Evolutionary conservation across 257 asterid genomes (phyloP).

Genomic region (Plantago major): DNA sequence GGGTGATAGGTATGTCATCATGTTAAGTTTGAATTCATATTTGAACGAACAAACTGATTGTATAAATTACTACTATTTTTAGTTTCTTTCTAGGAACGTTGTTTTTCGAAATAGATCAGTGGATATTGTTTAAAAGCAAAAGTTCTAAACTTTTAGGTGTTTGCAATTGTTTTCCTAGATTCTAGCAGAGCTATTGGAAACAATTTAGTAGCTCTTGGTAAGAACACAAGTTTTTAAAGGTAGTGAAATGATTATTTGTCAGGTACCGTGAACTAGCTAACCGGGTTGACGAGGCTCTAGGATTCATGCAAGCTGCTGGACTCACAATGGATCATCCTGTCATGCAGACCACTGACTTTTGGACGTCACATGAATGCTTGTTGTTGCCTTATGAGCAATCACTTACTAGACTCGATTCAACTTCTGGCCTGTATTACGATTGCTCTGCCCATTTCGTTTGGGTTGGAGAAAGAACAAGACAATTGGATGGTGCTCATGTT

Average conservation of each 20-base stretch:
- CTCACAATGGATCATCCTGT: constrained; percentile 69
- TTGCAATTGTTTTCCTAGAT: too few species aligned
- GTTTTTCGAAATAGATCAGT: too few species aligned
- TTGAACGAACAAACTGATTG: too few species aligned
- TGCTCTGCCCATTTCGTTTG: constrained; percentile 79
- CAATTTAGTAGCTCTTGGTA: too few species aligned
- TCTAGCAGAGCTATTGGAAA: too few species aligned
- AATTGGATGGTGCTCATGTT: constrained; percentile 76
- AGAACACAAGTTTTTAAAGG: neutral
- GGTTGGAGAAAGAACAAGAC: constrained; percentile 83
- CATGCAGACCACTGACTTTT: constrained; percentile 65
- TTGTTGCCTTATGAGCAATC: constrained; percentile 77
- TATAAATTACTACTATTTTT: too few species aligned
- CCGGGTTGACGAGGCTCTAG: constrained; percentile 80
- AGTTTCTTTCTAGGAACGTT: too few species aligned
- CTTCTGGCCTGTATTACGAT: constrained; percentile 70
- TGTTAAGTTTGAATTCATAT: too few species aligned
- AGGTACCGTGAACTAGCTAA: constrained; percentile 74
- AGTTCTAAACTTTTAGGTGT: too few species aligned
- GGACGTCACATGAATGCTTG: constrained; percentile 88
- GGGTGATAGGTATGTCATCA: constrained; percentile 59
- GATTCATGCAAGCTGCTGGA: constrained; percentile 82
- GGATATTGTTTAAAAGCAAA: too few species aligned
- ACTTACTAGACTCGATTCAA: constrained; percentile 69
- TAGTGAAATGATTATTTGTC: constrained; percentile 7